These are phyloP conservation scores for Boletus edulis DNA, from an alignment of 768 basidiomycete species.

Conservation along the genomic window DNA sequence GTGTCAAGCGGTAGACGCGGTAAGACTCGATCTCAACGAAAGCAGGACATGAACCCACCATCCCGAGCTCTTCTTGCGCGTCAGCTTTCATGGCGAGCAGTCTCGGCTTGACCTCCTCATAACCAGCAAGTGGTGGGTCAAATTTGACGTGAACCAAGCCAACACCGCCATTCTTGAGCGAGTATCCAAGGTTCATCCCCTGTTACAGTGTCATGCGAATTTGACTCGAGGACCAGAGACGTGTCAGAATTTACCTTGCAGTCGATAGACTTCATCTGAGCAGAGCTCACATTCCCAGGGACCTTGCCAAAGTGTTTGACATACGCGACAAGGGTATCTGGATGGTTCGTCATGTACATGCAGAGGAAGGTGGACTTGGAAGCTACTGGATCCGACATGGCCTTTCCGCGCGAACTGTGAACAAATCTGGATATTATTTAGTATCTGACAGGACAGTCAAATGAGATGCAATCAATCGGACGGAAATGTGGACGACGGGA, in stretches of 20 bases:
- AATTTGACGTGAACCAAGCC: slow-evolving; percentile 53
- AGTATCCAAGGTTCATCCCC: slow-evolving; percentile 72
- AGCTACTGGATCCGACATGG: slow-evolving; percentile 71
- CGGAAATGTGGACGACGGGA: no score
- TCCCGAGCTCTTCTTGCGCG: slow-evolving; percentile 77
- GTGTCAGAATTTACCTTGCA: slow-evolving; percentile 45
- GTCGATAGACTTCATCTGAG: slow-evolving; percentile 70
- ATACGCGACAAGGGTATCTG: slow-evolving; percentile 82
- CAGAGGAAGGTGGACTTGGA: slow-evolving; percentile 72
- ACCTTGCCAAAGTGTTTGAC: slow-evolving; percentile 75
- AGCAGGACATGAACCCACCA: slow-evolving; percentile 45
- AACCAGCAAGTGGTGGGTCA: slow-evolving; percentile 68
- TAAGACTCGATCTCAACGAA: background rate
- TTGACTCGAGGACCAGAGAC: background rate
- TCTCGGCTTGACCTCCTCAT: slow-evolving; percentile 81
- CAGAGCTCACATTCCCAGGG: slow-evolving; percentile 49
- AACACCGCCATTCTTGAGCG: slow-evolving; percentile 46
- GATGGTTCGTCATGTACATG: slow-evolving; percentile 85
- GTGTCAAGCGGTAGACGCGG: no score
- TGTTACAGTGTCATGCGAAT: slow-evolving; percentile 20
- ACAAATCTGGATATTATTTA: no score
- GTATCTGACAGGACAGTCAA: no score
- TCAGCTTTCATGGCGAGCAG: slow-evolving; percentile 77
- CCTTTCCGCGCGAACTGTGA: background rate
- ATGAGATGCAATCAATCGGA: no score